These are phyloP conservation scores for Ceratocystis diversiconidia DNA, from an alignment of 2,329 filamentous ascomycete genomes.

Conservation along the genomic window DNA sequence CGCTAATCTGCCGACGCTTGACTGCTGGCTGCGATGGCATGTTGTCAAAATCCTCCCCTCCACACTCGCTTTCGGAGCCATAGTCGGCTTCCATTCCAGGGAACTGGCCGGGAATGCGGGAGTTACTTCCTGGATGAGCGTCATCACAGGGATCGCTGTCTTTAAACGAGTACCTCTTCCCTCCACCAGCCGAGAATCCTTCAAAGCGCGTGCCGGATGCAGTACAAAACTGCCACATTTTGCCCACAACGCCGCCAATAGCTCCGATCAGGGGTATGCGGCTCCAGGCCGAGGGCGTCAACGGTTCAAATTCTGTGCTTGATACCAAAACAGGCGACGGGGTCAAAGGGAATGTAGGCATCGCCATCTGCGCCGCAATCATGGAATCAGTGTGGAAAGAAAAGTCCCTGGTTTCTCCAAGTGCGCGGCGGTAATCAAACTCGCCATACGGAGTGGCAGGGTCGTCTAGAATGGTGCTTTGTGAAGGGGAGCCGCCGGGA, in stretches of 20 bases:
- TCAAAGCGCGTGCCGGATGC: constrained; percentile 46
- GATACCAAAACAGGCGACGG: not conserved
- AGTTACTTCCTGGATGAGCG: constrained; percentile 18
- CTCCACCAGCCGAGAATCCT: constrained; percentile 78
- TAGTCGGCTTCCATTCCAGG: constrained; percentile 18
- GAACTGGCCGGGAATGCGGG: constrained; percentile 17
- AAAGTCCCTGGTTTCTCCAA: constrained; percentile 30
- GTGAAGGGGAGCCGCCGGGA: constrained; percentile 22
- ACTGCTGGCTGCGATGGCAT: constrained; percentile 34
- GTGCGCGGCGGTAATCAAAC: constrained; percentile 38
- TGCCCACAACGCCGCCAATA: constrained; percentile 55
- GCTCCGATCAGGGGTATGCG: constrained; percentile 42
- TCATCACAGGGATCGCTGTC: constrained; percentile 14
- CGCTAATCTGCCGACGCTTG: constrained; percentile 41
- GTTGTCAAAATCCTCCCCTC: constrained; percentile 24
- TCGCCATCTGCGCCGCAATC: not conserved
- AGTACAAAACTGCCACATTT: constrained; percentile 74
- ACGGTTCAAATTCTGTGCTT: not conserved
- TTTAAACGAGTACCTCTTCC: constrained; percentile 51
- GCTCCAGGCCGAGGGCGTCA: constrained; percentile 29
- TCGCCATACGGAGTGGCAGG: constrained; percentile 42
- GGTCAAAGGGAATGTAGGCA: not conserved
- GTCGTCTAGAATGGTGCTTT: not conserved
- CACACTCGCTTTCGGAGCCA: constrained; percentile 15
- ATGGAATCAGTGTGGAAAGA: not conserved